Evolutionary conservation across 2,329 filamentous ascomycete species (phyloP), one percentile per base, ranked within the genome.

Genomic region (Lachnellula subtilissima): DNA sequence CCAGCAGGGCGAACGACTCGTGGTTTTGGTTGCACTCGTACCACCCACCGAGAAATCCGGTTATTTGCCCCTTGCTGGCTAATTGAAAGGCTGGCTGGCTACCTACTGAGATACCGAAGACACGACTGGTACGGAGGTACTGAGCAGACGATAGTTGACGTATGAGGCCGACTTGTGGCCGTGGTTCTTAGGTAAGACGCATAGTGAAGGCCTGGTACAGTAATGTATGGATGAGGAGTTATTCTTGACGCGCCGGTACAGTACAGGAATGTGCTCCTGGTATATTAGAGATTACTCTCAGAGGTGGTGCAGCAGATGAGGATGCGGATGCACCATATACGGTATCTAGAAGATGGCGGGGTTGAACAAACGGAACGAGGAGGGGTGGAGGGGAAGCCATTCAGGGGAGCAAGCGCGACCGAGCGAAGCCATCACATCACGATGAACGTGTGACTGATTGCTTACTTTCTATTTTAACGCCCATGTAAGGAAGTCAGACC

Each of bases 161-260:
- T 47, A 47, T 25, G 25, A 48, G 32, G 51, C 48, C 14, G 39
- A 12, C 12, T 17, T 14, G 12, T 17, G 45, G 22, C 23, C 45
- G 45, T 15, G 45, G 8, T 22, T 50, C 53, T 51, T 28, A 55
- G 48, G 53, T 51, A 51, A 55, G 53, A 36, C 40, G 48, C 53
- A 47, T 42, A 12, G 47, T 23, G 28, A 32, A 11, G 28, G 11
- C 28, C 42, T 19, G n/a, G 15, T 45, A 19, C 42, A 45, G 42
- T 22, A 19, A 45, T 19, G 12, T 22, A 12, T 45, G 42, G 42
- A 12, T 19, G 45, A n/a, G 45, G 23, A 47, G 19, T 8, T 17
- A 22, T 47, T 17, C 42, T 45, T n/a, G 37, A 15, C 5, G 25
- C 25, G 22, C 11, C 8, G 15, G 36, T n/a, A 39, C 37, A 40